Conservation (phyloP, 106 monocot genomes). For the Amphibolis antarctica region DNA sequence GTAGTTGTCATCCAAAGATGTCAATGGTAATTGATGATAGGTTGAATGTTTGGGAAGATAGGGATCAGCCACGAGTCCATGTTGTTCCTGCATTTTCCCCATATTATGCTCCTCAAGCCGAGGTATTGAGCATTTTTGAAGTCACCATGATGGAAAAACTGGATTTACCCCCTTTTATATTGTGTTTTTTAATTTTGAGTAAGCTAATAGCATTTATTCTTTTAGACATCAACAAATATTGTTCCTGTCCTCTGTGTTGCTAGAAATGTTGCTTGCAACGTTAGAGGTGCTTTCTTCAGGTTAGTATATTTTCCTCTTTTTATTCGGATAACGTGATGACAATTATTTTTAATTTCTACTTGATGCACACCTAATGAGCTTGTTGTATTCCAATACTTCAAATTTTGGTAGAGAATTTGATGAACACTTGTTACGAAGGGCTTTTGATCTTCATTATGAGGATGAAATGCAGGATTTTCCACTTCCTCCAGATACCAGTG, state of each 20-base stretch:
- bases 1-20: constrained; percentile 79
- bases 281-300: constrained; percentile 89
- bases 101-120: constrained; percentile 95
- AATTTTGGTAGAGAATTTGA: constrained; percentile 65
- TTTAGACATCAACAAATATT: constrained; percentile 57
- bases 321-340: background rate
- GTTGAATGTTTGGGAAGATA: constrained; percentile 79
- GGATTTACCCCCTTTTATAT: background rate
- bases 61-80: constrained; percentile 87
- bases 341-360: background rate
- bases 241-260: constrained; percentile 90
- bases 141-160: too few species aligned
- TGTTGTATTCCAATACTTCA: background rate
- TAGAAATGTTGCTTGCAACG: constrained; percentile 96
- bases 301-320: constrained; percentile 7
- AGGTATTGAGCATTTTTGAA: constrained; percentile 28
- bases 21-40: constrained; percentile 97
- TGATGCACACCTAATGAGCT: background rate
- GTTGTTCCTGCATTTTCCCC: constrained; percentile 89
- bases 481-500: constrained; percentile 67
- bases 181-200: background rate
- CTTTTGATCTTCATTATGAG: constrained; percentile 68
- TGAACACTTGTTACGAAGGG: constrained; percentile 49
- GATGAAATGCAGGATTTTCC: constrained; percentile 66
- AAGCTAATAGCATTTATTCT: background rate